phyloP scores from a whole-genome alignment of 1,284 basidiomycete genomes.

The Tilletiopsis washingtonensis region DNA sequence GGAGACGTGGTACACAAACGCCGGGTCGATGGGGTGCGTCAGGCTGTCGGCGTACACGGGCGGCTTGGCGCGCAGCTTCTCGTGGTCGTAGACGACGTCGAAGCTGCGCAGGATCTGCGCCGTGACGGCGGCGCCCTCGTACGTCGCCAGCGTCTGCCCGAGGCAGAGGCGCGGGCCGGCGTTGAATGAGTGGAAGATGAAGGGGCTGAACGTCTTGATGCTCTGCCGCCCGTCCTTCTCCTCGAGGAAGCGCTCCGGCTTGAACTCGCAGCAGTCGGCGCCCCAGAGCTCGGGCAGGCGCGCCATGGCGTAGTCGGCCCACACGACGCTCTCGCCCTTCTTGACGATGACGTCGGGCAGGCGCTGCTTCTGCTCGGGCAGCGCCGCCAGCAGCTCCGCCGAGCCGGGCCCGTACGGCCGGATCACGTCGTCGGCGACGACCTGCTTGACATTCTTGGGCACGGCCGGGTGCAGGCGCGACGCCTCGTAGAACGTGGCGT shows the following conservation, averaged over 20 bases:
- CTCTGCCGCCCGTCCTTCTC: slow-evolving; percentile 40
- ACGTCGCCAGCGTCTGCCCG: slow-evolving; percentile 39
- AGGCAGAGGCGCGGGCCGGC: slow-evolving; percentile 43
- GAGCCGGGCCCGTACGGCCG: slow-evolving; percentile 23
- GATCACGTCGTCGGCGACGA: slow-evolving; percentile 29
- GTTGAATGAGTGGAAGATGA: slow-evolving; percentile 41
- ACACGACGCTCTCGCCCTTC: slow-evolving; percentile 20
- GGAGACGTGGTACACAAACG: slow-evolving; percentile 10
- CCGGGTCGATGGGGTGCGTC: slow-evolving; percentile 2
- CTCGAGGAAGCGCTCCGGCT: slow-evolving; percentile 42
- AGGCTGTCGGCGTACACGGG: slow-evolving; percentile 4
- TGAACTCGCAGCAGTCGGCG: slow-evolving; percentile 38
- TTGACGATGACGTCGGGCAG: slow-evolving; percentile 18
- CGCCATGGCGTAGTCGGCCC: slow-evolving; percentile 33
- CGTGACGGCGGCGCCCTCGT: slow-evolving; percentile 25
- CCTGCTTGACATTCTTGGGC: slow-evolving; percentile 32
- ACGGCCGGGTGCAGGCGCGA: slow-evolving; percentile 26
- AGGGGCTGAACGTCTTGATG: slow-evolving; percentile 48
- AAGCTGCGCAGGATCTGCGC: slow-evolving; percentile 15
- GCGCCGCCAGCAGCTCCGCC: slow-evolving; percentile 18
- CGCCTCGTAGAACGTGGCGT: slow-evolving; percentile 32
- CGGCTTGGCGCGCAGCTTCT: neutral
- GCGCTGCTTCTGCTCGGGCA: neutral
- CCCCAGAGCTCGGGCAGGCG: slow-evolving; percentile 39
- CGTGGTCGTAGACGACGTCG: slow-evolving; percentile 3